Evolutionary conservation across 2,329 filamentous ascomycete species (phyloP).

Genomic region (Colletotrichum endophyticum): DNA sequence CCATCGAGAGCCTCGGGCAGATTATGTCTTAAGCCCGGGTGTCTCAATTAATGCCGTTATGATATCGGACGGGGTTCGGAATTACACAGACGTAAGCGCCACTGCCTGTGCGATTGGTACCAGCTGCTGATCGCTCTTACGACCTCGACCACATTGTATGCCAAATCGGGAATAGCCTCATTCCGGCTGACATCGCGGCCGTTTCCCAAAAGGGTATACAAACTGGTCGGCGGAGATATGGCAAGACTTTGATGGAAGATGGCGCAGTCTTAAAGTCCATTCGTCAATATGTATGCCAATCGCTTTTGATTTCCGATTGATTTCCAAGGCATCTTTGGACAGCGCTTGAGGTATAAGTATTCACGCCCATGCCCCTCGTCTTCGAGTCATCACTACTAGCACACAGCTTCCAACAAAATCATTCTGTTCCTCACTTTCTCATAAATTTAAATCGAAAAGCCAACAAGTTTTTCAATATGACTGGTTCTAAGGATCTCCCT

Average conservation of each 20-base stretch:
- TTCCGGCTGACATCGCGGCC: not conserved
- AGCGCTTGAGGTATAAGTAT: not conserved
- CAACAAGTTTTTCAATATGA: not conserved
- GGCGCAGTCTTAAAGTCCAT: not conserved
- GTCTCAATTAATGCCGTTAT: not conserved
- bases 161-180: not conserved
- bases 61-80: not conserved
- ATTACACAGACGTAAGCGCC: not conserved
- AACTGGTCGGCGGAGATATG: not conserved
- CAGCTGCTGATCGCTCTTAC: not conserved
- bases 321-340: not conserved
- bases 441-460: accelerated
- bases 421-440: not conserved
- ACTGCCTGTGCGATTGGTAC: not conserved
- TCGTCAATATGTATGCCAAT: not conserved
- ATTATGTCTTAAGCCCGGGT: not conserved
- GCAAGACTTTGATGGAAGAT: not conserved
- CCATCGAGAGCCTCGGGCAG: not conserved
- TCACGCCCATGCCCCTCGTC: not conserved
- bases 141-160: not conserved
- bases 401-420: not conserved
- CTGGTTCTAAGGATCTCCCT: not conserved
- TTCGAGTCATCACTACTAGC: not conserved
- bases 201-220: not conserved
- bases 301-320: not conserved